These are phyloP conservation scores for Aureobasidium sp. DNA, from an alignment of 2,329 filamentous ascomycete genomes.

Conservation along the genomic window DNA sequence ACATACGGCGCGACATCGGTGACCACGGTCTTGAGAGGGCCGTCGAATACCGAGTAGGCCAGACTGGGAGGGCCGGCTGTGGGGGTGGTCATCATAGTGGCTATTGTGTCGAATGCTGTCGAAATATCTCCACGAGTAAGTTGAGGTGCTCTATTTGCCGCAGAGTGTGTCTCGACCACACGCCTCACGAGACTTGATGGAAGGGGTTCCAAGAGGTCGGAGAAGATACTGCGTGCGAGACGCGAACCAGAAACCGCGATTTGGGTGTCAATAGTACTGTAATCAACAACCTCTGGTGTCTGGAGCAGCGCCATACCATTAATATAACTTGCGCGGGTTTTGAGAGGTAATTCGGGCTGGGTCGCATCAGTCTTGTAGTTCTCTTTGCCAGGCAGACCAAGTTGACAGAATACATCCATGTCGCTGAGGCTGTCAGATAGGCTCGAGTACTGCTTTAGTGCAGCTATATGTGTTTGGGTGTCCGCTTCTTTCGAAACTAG, in stretches of 20 bases:
- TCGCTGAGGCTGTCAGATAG: constrained; percentile 56
- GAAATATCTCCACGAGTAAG: constrained; percentile 33
- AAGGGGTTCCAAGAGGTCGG: constrained; percentile 18
- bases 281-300: constrained; percentile 40
- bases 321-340: constrained; percentile 47
- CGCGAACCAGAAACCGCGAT: constrained; percentile 25
- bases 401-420: constrained; percentile 52
- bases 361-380: constrained; percentile 45
- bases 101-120: constrained; percentile 45
- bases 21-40: constrained; percentile 55
- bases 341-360: constrained; percentile 48
- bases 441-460: constrained; percentile 45
- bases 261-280: constrained; percentile 31
- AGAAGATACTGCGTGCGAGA: constrained; percentile 16
- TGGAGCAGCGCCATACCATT: constrained; percentile 48
- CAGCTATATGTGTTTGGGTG: constrained; percentile 13
- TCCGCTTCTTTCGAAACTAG: neutral
- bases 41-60: constrained; percentile 68
- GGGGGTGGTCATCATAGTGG: constrained; percentile 30
- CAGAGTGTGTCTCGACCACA: constrained; percentile 8
- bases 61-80: constrained; percentile 33
- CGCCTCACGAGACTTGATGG: constrained; percentile 17
- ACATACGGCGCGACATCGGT: constrained; percentile 83
- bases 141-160: constrained; percentile 24
- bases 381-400: constrained; percentile 34